Evolutionary conservation across 768 basidiomycete species (phyloP).

Genomic region (Kwoniella mangroviensis): DNA sequence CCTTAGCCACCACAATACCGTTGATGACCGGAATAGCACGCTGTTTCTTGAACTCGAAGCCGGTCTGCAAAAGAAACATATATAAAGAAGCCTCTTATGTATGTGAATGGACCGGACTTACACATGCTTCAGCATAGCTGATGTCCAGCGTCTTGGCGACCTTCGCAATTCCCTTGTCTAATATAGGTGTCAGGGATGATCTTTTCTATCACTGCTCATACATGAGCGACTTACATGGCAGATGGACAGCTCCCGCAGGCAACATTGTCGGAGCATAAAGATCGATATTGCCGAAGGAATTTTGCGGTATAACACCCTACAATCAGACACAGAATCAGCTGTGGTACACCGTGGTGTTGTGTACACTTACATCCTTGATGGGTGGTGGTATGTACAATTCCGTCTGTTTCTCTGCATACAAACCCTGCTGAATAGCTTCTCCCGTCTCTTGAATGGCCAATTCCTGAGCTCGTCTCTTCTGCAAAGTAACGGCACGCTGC

Average conservation of each 20-base stretch:
- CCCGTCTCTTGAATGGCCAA: conserved; percentile 62
- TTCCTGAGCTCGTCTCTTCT: conserved; percentile 74
- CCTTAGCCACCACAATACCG: conserved; percentile 83
- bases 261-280: conserved; percentile 94
- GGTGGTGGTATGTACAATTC: conserved; percentile 78
- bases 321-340: neutral
- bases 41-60: conserved; percentile 95
- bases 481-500: conserved; percentile 77
- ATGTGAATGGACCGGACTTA: conserved; percentile 60
- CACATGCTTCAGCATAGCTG: conserved; percentile 93
- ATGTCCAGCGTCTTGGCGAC: conserved; percentile 84
- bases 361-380: conserved; percentile 73
- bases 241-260: conserved; percentile 79
- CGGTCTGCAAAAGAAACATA: conserved; percentile 64
- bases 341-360: neutral
- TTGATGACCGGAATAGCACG: conserved; percentile 81
- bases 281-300: conserved; percentile 96
- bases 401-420: conserved; percentile 86
- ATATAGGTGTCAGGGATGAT: conserved; percentile 15
- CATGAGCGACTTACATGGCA: conserved; percentile 72
- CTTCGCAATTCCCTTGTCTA: conserved; percentile 85
- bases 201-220: neutral
- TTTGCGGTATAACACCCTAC: conserved; percentile 91
- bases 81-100: neutral
- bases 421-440: conserved; percentile 76